Percentiles rank a stretch among this genome's conserved stretches.
Conservation (phyloP, 2,329 filamentous ascomycete species). For the Nemania bipapillata region DNA sequence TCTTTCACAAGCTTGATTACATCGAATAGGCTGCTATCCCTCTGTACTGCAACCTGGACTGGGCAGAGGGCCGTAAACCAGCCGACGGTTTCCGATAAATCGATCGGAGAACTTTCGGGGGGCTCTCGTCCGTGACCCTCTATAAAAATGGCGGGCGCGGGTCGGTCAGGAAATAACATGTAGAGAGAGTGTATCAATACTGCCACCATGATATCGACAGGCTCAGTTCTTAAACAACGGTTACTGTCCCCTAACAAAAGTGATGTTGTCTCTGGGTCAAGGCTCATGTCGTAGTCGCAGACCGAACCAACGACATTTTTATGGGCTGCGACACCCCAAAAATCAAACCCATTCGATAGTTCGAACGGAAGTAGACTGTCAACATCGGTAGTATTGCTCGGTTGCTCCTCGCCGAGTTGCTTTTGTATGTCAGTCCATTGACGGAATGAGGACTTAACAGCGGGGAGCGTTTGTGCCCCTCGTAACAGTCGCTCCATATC, state of each 20-base stretch:
- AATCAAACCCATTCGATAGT: constrained; percentile 10
- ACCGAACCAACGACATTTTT: constrained; percentile 3
- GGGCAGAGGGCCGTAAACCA: constrained; percentile 19
- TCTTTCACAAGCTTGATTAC: constrained; percentile 4
- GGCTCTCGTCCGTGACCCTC: constrained; percentile 15
- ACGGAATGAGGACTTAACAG: constrained; percentile 1
- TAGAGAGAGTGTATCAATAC: not conserved
- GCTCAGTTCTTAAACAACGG: not conserved
- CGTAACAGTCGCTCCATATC: constrained; percentile 3
- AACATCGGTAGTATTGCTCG: constrained; percentile 6
- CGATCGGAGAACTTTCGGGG: not conserved
- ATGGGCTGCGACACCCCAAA: constrained; percentile 4
- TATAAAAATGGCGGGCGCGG: constrained; percentile 4
- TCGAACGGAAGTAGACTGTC: constrained; percentile 8
- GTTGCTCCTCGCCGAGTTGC: not conserved
- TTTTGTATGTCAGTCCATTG: constrained; percentile 11
- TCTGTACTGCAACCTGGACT: not conserved
- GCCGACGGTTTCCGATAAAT: constrained; percentile 13
- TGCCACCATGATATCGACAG: constrained; percentile 7
- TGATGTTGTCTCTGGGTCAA: constrained; percentile 4
- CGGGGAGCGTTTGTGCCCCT: constrained; percentile 4
- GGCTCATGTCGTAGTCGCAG: not conserved
- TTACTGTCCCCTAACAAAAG: constrained; percentile 9
- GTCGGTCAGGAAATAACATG: constrained; percentile 6
- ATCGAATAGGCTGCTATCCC: not conserved